Percentiles rank a stretch among this genome's conserved stretches.
These are phyloP conservation scores for Aegilops tauschii DNA, from an alignment of 176 grass and related monocot genomes.

Conservation along the genomic window DNA sequence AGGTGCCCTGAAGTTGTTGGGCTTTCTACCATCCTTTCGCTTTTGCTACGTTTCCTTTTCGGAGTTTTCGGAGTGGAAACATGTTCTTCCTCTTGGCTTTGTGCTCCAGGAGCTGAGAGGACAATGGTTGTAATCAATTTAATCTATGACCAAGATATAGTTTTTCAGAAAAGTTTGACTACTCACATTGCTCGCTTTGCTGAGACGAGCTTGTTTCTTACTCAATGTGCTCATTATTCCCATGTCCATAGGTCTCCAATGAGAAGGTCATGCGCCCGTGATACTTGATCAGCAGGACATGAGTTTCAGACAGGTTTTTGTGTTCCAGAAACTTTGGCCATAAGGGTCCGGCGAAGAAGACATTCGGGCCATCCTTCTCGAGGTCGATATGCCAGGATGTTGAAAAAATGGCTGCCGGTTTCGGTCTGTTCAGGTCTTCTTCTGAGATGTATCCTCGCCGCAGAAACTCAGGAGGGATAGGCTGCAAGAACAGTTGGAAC, in stretches of 20 bases:
- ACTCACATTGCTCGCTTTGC: background rate
- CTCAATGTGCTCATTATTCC: too few relatives aligned
- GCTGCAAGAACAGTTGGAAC: background rate
- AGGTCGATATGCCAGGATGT: slow-evolving; percentile 16
- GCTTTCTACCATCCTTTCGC: background rate
- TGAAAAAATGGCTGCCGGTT: background rate
- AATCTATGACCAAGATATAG: too few relatives aligned
- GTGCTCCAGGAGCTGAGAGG: background rate
- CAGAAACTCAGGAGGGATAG: slow-evolving; percentile 26
- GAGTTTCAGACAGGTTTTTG: background rate
- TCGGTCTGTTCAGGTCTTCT: background rate
- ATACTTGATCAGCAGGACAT: slow-evolving; percentile 27
- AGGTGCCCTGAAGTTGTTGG: too few relatives aligned
- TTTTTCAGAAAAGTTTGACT: background rate
- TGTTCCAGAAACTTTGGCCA: slow-evolving; percentile 19
- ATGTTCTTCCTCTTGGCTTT: background rate
- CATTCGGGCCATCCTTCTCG: background rate
- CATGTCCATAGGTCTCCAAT: background rate
- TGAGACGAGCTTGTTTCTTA: background rate
- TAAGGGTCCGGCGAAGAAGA: background rate
- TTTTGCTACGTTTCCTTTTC: too few relatives aligned
- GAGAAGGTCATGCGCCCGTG: slow-evolving; percentile 25
- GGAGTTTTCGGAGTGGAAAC: background rate
- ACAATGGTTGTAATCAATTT: background rate
- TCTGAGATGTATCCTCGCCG: background rate